These are phyloP conservation scores for Cladosporium sp. DNA, from an alignment of 2,329 filamentous ascomycete species.

Conservation along the genomic window DNA sequence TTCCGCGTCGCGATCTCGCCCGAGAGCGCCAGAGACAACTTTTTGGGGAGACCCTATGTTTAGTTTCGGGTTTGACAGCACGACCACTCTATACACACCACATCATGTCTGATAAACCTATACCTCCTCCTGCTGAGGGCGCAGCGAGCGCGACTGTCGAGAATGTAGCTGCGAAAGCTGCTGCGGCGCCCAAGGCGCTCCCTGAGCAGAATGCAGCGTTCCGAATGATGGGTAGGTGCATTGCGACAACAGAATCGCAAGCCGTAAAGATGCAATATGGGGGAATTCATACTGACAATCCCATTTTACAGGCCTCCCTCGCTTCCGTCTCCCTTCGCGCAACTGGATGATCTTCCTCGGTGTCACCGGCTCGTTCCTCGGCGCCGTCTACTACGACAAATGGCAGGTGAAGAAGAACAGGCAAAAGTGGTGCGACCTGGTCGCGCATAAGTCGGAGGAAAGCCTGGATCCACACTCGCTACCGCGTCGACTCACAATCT, in stretches of 20 bases:
- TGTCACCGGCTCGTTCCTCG: conserved; percentile 73
- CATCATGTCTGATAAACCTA: conserved; percentile 15
- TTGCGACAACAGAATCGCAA: not conserved
- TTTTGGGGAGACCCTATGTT: not conserved
- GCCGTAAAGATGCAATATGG: not conserved
- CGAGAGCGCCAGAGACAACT: conserved; percentile 7
- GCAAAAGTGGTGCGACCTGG: conserved; percentile 80
- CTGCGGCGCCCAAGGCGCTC: conserved; percentile 33
- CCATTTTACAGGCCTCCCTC: conserved; percentile 67
- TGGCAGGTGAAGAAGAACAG: conserved; percentile 84
- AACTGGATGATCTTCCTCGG: conserved; percentile 97
- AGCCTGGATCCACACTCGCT: conserved; percentile 70
- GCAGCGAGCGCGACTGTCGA: conserved; percentile 4
- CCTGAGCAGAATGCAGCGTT: conserved; percentile 68
- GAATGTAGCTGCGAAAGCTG: conserved; percentile 19
- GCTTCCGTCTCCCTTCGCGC: conserved; percentile 83
- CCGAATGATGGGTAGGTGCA: conserved; percentile 63
- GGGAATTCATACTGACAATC: not conserved
- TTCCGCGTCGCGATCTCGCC: conserved; percentile 15
- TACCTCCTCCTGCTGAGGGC: conserved; percentile 9
- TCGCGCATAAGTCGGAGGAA: conserved; percentile 80
- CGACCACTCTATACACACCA: not conserved
- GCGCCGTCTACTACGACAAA: conserved; percentile 86
- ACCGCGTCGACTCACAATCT: conserved; percentile 82
- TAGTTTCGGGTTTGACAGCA: not conserved